Evolutionary conservation across 2,329 filamentous ascomycete genomes (phyloP), one percentile per base, ranked within the genome.

Genomic region (Apiospora sp.): DNA sequence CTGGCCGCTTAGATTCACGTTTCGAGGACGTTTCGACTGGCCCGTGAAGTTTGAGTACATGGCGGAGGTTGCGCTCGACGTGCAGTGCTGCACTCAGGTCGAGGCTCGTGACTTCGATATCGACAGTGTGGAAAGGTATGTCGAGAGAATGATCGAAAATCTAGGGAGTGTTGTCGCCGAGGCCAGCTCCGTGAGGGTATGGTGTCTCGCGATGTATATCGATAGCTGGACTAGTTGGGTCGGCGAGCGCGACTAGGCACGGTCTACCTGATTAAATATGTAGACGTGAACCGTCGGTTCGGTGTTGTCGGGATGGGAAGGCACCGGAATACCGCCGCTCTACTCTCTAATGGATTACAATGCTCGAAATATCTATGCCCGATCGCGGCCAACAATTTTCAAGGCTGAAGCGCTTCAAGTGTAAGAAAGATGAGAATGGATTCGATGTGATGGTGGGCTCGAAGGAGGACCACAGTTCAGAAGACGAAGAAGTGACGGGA

Each of bases 1-100:
- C 77, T 95, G 92, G 75, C 95, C 96, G 76, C 94, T 96, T 74
- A 99, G 92, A 83, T 98, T 98, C 81, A 98, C 94, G 82, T 98
- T 95, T 76, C 96, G 92, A 74, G 93, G 92, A 76, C 94, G 93
- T 79, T 94, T 92, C 78, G 94, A 94, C 83, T 86, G 94, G 77
- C 96, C 96, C 34, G 94, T 96, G 85, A 99, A 99, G 71, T 93
- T 95, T 74, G 93, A 92, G 84, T 96, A 97, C 96, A 98, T 98
- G 77, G 80, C 81, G 80, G 71, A 41, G 34, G 22, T n/a, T 41
- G 58, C 19, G 34, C 58, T 64, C 58, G 30, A 61, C 19, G 58
- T 64, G 58, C 58, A 16, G 30, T 41, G 58, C 19, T 64, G 58
- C 58, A 41, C 58, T 64, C n/a, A n/a, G 22, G 58, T 41, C 58